These are phyloP conservation scores for Apophysomyces sp. DNA, from an alignment of 371 early-diverging fungal genomes.

Conservation along the genomic window DNA sequence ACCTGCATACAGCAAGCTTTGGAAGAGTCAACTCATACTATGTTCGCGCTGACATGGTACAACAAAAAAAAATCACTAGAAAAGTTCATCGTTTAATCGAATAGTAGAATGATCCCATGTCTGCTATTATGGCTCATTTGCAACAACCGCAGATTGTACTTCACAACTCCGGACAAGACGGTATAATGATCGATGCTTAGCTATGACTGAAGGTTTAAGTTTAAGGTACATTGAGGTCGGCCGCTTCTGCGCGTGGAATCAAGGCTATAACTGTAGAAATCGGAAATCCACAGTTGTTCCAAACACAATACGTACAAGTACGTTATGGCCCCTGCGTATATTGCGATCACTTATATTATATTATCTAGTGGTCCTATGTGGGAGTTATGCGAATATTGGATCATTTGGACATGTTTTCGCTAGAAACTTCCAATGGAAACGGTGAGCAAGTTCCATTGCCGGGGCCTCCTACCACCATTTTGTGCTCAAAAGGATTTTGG, in stretches of 20 bases:
- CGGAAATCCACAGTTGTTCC: slow-evolving; percentile 76
- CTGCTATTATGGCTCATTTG: slow-evolving; percentile 76
- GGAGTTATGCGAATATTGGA: slow-evolving; percentile 33
- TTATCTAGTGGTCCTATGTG: slow-evolving; percentile 27
- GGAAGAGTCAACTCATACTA: slow-evolving; percentile 88
- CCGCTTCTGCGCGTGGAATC: slow-evolving; percentile 77
- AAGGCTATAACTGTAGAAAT: slow-evolving; percentile 89
- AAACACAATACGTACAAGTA: slow-evolving; percentile 66
- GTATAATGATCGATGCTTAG: neutral
- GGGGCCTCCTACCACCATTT: slow-evolving; percentile 17
- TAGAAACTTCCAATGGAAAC: slow-evolving; percentile 6
- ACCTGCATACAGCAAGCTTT: slow-evolving; percentile 86
- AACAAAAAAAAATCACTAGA: neutral
- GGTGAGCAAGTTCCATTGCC: neutral
- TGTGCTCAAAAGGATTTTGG: slow-evolving; percentile 38
- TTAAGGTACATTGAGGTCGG: slow-evolving; percentile 79
- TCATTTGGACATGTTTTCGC: slow-evolving; percentile 27
- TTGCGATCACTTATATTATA: neutral
- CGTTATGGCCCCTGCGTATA: slow-evolving; percentile 12
- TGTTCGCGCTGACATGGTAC: slow-evolving; percentile 80
- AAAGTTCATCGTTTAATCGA: neutral
- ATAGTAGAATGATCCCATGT: slow-evolving; percentile 60
- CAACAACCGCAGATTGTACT: slow-evolving; percentile 82
- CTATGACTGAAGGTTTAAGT: slow-evolving; percentile 9
- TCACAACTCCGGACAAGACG: slow-evolving; percentile 44